A percentile compares a stretch with the other conserved stretches of the same genome.
Evolutionary conservation across 805 yeast species (phyloP).

Genomic region (Zygoascus flipseniorum): DNA sequence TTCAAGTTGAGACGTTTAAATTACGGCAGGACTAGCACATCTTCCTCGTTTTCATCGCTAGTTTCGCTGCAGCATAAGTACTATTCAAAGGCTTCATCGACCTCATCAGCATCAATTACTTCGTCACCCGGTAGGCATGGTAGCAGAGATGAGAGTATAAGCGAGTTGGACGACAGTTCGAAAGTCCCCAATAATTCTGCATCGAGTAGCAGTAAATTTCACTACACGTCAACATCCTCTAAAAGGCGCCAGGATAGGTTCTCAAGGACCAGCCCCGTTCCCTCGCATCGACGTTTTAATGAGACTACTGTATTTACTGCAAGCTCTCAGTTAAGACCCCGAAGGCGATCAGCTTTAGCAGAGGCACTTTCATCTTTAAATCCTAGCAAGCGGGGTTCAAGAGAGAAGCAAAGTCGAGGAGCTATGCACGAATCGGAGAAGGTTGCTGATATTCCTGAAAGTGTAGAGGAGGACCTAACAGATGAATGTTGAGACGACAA

Average conservation of each 20-base stretch:
- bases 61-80: constrained; percentile 13
- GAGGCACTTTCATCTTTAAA: constrained; percentile 1
- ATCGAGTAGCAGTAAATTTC: not conserved
- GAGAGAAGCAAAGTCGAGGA: not conserved
- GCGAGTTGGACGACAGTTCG: not conserved
- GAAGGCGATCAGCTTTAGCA: constrained; percentile 13
- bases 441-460: not conserved
- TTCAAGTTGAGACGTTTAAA: constrained; percentile 9
- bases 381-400: not conserved
- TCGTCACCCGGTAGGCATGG: not conserved
- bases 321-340: not conserved
- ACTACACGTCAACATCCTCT: not conserved
- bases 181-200: not conserved
- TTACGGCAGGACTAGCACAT: constrained; percentile 17
- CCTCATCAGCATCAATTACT: constrained; percentile 11
- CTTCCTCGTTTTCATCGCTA: constrained; percentile 22
- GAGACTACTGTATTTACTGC: constrained; percentile 14
- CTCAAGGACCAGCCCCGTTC: not conserved
- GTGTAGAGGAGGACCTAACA: not conserved
- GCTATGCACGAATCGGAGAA: not conserved
- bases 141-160: not conserved
- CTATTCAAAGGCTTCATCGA: constrained; percentile 19
- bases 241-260: constrained; percentile 3
- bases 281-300: constrained; percentile 2
- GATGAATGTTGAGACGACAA: not conserved